Percentiles rank a stretch among this genome's conserved stretches.
These are phyloP conservation scores for Escallonia rubra DNA, from an alignment of 129 eudicot genomes.

Conservation along the genomic window DNA sequence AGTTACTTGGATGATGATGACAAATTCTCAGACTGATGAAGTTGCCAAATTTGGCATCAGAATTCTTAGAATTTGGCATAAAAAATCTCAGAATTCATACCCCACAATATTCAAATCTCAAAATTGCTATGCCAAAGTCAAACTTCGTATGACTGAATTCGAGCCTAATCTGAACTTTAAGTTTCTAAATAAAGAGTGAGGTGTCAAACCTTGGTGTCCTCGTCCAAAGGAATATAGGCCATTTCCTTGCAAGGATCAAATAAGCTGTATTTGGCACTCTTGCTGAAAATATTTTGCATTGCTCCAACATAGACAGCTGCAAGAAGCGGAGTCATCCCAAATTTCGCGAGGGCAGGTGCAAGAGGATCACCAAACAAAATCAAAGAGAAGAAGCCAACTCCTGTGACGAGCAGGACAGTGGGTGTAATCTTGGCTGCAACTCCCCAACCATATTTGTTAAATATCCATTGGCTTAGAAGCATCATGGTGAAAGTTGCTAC, in stretches of 20 bases:
- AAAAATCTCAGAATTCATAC: too few relatives aligned
- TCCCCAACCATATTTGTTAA: slow-evolving; percentile 97
- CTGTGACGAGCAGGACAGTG: slow-evolving; percentile 79
- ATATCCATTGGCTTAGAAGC: slow-evolving; percentile 90
- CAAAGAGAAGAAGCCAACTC: slow-evolving; percentile 93
- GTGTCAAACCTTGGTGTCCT: slow-evolving; percentile 86
- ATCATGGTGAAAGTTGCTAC: slow-evolving; percentile 96
- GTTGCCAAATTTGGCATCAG: too few relatives aligned
- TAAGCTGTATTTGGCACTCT: slow-evolving; percentile 96
- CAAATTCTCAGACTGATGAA: too few relatives aligned
- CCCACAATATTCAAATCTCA: too few relatives aligned
- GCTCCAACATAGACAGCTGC: slow-evolving; percentile 99
- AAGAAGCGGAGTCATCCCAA: slow-evolving; percentile 92
- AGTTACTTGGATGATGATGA: too few relatives aligned
- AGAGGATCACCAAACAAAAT: slow-evolving; percentile 81
- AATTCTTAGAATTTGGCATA: too few relatives aligned
- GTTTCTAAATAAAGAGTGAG: not conserved
- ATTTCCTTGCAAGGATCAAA: slow-evolving; percentile 99
- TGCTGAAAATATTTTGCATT: slow-evolving; percentile 92
- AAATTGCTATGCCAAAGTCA: too few relatives aligned
- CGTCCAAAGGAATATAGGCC: slow-evolving; percentile 99
- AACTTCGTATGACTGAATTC: too few relatives aligned
- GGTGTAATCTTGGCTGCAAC: slow-evolving; percentile 96
- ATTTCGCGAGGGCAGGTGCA: slow-evolving; percentile 58
- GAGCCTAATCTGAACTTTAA: not conserved